phyloP scores from a whole-genome alignment of 345 rosid species.

The Melastoma malabathricum region DNA sequence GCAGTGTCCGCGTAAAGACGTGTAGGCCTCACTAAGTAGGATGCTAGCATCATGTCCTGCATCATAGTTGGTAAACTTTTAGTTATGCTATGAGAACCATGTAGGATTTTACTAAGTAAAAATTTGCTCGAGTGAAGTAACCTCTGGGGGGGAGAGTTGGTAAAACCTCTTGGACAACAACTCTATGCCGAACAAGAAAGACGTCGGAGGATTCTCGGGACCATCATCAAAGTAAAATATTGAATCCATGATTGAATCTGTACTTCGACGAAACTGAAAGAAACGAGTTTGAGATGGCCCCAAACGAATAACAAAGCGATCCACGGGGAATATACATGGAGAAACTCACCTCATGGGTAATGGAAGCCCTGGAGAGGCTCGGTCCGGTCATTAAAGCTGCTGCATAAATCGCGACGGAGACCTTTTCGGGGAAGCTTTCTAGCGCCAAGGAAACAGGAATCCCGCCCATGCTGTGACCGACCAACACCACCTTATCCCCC shows the following conservation, averaged over 20 bases:
- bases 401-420: slow-evolving; percentile 13
- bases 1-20: not conserved
- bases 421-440: slow-evolving; percentile 21
- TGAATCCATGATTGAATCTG: slow-evolving; percentile 7
- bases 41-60: slow-evolving; percentile 14
- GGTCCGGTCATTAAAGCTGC: slow-evolving; percentile 18
- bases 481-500: slow-evolving; percentile 22
- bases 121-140: not conserved
- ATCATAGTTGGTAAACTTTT: too few species aligned
- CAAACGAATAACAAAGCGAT: too few species aligned
- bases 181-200: slow-evolving; percentile 11
- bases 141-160: slow-evolving; percentile 18
- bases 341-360: slow-evolving; percentile 15
- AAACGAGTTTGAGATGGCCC: not conserved
- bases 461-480: slow-evolving; percentile 27
- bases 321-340: not conserved
- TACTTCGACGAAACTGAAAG: not conserved
- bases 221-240: slow-evolving; percentile 12
- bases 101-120: not conserved
- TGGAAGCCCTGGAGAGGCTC: slow-evolving; percentile 6
- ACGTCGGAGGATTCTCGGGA: slow-evolving; percentile 10
- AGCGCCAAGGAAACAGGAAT: slow-evolving; percentile 16
- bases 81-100: not conserved
- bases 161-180: slow-evolving; percentile 11
- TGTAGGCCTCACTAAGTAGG: slow-evolving; percentile 4